Percentiles rank a stretch among this genome's conserved stretches.
phyloP scores from a whole-genome alignment of 2,329 filamentous ascomycete species.

The Fusarium nelsonii region DNA sequence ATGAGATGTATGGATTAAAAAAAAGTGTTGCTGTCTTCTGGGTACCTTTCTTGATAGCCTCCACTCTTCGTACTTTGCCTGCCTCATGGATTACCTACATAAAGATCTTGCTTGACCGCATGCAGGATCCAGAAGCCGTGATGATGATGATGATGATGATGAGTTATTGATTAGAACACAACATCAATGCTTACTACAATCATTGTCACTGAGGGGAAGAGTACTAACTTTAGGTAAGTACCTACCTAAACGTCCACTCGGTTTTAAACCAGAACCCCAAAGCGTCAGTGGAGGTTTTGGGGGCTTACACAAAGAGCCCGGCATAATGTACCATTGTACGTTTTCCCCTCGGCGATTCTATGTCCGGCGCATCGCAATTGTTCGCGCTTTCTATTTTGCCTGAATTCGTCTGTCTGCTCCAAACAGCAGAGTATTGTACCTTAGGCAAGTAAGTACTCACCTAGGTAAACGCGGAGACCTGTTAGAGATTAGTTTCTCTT shows the following conservation, averaged over 20 bases:
- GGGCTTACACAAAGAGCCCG: neutral
- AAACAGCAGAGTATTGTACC: neutral
- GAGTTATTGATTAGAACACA: neutral
- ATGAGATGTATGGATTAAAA: slow-evolving; percentile 4
- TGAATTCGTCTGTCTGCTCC: slow-evolving; percentile 6
- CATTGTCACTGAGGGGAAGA: neutral
- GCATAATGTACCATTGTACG: neutral
- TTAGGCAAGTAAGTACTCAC: neutral
- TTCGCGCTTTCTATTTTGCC: slow-evolving; percentile 16
- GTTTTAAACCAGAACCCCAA: slow-evolving; percentile 1
- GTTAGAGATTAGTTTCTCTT: slow-evolving; percentile 14
- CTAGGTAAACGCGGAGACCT: slow-evolving; percentile 17
- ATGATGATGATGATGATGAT: neutral
- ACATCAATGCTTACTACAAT: neutral
- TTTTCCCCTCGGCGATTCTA: slow-evolving; percentile 5
- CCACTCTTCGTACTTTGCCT: slow-evolving; percentile 23
- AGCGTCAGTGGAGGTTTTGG: neutral
- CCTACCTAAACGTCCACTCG: neutral
- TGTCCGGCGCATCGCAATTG: neutral
- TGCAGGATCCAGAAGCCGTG: slow-evolving; percentile 4
- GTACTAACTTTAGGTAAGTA: neutral
- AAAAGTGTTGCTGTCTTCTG: slow-evolving; percentile 1
- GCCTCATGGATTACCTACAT: neutral
- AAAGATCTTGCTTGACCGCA: slow-evolving; percentile 5
- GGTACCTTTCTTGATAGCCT: slow-evolving; percentile 10